Conservation (phyloP, 352 stramenopile species). For the Halophytophthora batemanensis region DNA sequence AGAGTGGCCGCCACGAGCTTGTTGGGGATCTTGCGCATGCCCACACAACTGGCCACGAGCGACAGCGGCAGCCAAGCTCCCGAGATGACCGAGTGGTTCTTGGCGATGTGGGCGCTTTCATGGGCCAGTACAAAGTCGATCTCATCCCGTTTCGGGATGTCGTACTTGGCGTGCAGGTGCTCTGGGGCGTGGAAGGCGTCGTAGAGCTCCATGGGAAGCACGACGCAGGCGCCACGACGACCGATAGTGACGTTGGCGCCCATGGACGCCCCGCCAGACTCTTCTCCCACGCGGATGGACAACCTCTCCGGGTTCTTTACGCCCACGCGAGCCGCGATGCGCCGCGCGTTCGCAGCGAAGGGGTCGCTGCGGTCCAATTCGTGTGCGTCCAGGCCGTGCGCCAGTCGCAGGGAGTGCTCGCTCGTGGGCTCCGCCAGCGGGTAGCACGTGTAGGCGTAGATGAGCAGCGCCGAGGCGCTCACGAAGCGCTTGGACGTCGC, state of each 20-base stretch:
- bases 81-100: conserved; percentile 74
- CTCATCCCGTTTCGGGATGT: conserved; percentile 66
- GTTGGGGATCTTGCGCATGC: conserved; percentile 72
- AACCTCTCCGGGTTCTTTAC: conserved; percentile 67
- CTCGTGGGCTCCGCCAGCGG: conserved; percentile 63
- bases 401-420: conserved; percentile 50
- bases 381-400: conserved; percentile 51
- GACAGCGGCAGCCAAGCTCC: conserved; percentile 56
- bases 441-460: conserved; percentile 39
- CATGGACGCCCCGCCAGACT: conserved; percentile 59
- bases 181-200: conserved; percentile 65
- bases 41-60: conserved; percentile 47
- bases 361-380: conserved; percentile 49
- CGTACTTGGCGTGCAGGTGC: conserved; percentile 42
- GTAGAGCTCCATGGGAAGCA: conserved; percentile 80
- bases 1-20: conserved; percentile 56
- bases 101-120: conserved; percentile 78
- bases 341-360: conserved; percentile 63
- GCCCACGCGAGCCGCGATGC: conserved; percentile 56
- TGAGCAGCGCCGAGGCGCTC: conserved; percentile 18
- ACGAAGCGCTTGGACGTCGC: conserved; percentile 33
- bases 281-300: conserved; percentile 61
- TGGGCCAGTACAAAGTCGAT: conserved; percentile 83
- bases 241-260: conserved; percentile 61
- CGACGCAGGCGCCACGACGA: conserved; percentile 53